These are phyloP conservation scores for Acanthamoeba royreba DNA, from an alignment of 208 protist species.

Conservation along the genomic window DNA sequence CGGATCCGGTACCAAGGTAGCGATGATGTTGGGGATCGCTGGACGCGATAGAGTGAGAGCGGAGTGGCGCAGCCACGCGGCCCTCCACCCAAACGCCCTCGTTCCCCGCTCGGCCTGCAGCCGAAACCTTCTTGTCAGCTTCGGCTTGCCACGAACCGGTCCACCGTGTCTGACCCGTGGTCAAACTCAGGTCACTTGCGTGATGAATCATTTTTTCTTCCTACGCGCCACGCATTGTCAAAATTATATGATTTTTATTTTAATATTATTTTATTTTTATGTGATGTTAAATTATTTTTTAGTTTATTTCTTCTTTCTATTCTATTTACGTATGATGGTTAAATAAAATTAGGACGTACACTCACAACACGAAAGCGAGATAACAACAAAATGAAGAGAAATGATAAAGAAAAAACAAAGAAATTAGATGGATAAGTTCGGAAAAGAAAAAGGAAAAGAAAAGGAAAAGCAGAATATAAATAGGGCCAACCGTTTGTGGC, in stretches of 20 bases:
- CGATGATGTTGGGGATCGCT: not conserved
- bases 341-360: too few relatives aligned
- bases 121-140: not conserved
- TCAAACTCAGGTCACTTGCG: not conserved
- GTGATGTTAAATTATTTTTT: constrained; percentile 9
- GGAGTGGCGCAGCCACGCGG: not conserved
- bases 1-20: not conserved
- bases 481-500: not conserved
- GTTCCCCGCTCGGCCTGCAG: not conserved
- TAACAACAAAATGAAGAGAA: too few relatives aligned
- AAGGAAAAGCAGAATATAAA: not conserved
- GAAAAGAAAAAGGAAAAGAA: not conserved
- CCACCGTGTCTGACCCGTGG: not conserved
- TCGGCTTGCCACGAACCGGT: not conserved
- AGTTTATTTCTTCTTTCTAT: not conserved
- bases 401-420: too few relatives aligned
- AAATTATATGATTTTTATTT: too few relatives aligned
- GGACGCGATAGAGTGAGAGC: not conserved
- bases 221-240: too few relatives aligned
- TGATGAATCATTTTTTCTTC: constrained; percentile 34
- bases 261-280: too few relatives aligned
- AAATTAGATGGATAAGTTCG: too few relatives aligned
- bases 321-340: too few relatives aligned
- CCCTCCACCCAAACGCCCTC: not conserved
- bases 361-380: too few relatives aligned